phyloP scores from a whole-genome alignment of 2,329 filamentous ascomycete genomes.

The Aureobasidium zeae region DNA sequence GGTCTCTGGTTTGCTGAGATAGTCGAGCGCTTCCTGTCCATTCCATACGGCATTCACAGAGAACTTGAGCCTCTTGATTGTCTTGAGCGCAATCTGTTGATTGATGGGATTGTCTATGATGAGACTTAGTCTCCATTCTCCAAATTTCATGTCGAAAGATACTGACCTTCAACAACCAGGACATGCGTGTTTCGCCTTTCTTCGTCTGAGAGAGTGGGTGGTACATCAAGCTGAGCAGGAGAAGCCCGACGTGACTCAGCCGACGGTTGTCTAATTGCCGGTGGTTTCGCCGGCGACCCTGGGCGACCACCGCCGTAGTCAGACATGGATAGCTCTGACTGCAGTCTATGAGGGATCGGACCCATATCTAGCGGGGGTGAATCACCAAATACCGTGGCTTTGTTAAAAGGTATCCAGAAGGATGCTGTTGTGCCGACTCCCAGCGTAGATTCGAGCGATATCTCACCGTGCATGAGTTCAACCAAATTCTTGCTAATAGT shows the following conservation, averaged over 20 bases:
- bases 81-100: conserved; percentile 67
- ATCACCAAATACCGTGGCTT: conserved; percentile 47
- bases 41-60: conserved; percentile 65
- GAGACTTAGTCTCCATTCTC: too few species aligned
- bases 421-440: conserved; percentile 63
- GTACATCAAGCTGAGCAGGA: conserved; percentile 28
- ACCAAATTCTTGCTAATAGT: conserved; percentile 75
- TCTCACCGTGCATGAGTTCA: conserved; percentile 70
- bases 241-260: conserved; percentile 18
- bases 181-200: conserved; percentile 58
- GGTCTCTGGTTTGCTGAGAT: conserved; percentile 48
- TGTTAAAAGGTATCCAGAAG: conserved; percentile 70
- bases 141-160: conserved; percentile 20
- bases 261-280: conserved; percentile 18
- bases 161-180: conserved; percentile 77
- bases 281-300: conserved; percentile 19
- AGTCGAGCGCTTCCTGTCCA: conserved; percentile 68
- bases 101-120: conserved; percentile 44
- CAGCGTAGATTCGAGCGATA: conserved; percentile 57
- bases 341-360: conserved; percentile 57
- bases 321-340: conserved; percentile 48
- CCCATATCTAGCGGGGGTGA: conserved; percentile 52
- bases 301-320: conserved; percentile 44
- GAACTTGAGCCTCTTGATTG: conserved; percentile 65
- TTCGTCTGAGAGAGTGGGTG: conserved; percentile 40